Conservation (phyloP, 2,329 filamentous ascomycete genomes). For the Aspergillus sp. region DNA sequence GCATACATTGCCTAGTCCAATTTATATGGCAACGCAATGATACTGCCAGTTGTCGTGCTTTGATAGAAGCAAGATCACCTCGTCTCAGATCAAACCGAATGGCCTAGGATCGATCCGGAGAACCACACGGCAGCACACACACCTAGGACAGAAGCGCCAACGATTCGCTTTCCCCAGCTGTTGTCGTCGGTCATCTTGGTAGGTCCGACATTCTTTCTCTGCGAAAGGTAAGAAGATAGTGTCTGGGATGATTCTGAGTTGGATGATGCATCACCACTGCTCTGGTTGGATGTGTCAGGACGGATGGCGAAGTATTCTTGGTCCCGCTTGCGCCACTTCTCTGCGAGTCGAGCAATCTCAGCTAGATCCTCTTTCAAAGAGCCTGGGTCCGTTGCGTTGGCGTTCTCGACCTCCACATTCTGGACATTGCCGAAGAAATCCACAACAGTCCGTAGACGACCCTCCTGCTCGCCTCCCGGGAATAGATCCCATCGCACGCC, state of each 20-base stretch:
- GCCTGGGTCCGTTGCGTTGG: slow-evolving; percentile 48
- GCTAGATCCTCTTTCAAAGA: slow-evolving; percentile 65
- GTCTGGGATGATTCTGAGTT: slow-evolving; percentile 1
- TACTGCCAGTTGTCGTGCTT: no score
- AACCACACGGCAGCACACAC: slow-evolving; percentile 33
- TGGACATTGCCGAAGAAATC: slow-evolving; percentile 99
- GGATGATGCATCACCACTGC: slow-evolving; percentile 4
- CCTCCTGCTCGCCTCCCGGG: slow-evolving; percentile 71
- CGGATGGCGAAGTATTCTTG: slow-evolving; percentile 25
- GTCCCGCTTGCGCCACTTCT: slow-evolving; percentile 45
- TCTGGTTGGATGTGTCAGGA: slow-evolving; percentile 14
- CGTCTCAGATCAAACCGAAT: no score
- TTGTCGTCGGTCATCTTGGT: slow-evolving; percentile 62
- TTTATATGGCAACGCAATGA: no score
- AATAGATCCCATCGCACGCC: slow-evolving; percentile 96
- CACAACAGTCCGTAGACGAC: slow-evolving; percentile 75
- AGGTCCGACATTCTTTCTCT: slow-evolving; percentile 41
- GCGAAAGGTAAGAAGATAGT: slow-evolving; percentile 11
- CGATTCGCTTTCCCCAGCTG: slow-evolving; percentile 55
- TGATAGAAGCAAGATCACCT: no score
- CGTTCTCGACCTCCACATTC: slow-evolving; percentile 81
- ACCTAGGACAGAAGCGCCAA: slow-evolving; percentile 31
- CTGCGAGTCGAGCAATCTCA: slow-evolving; percentile 60
- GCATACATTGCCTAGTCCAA: no score
- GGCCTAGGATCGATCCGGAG: slow-evolving; percentile 29